Evolutionary conservation across 225 moss, liverwort and hornwort species (phyloP).

Genomic region (Physcomitrium patens): DNA sequence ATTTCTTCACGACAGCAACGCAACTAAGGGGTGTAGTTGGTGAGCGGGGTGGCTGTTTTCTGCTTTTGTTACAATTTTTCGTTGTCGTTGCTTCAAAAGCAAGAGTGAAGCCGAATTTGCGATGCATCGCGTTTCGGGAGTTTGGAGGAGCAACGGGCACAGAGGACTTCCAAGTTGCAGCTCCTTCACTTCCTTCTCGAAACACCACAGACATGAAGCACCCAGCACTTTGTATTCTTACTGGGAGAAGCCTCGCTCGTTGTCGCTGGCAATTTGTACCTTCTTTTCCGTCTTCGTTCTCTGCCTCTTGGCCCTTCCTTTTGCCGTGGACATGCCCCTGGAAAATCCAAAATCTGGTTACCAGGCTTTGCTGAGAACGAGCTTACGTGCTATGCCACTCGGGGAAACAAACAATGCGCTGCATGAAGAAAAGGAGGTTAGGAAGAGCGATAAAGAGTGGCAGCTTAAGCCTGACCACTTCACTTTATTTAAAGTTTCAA

Average conservation of each 20-base stretch:
- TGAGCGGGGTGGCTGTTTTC: not conserved
- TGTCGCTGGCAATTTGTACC: slow-evolving; percentile 43
- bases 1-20: not conserved
- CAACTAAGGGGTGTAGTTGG: not conserved
- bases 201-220: slow-evolving; percentile 54
- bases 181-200: slow-evolving; percentile 43
- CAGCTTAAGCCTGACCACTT: slow-evolving; percentile 56
- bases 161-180: slow-evolving; percentile 31
- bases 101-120: slow-evolving; percentile 23
- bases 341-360: slow-evolving; percentile 32
- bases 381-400: slow-evolving; percentile 22
- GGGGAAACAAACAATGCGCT: slow-evolving; percentile 27
- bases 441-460: slow-evolving; percentile 25
- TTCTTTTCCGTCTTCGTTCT: slow-evolving; percentile 44
- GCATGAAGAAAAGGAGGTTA: slow-evolving; percentile 28
- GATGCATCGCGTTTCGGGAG: slow-evolving; percentile 60
- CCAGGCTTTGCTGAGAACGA: slow-evolving; percentile 24
- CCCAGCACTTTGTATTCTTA: slow-evolving; percentile 21
- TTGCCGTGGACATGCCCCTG: slow-evolving; percentile 37
- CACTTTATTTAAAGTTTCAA: slow-evolving; percentile 42
- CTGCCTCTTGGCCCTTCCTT: slow-evolving; percentile 48
- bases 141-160: slow-evolving; percentile 39
- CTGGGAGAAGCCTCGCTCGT: slow-evolving; percentile 42
- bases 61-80: not conserved
- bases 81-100: not conserved